A percentile compares a stretch with the other conserved stretches of the same genome.
Evolutionary conservation across 192 early-diverging fungal species (phyloP).

Genomic region (Rhizophagus sp.): DNA sequence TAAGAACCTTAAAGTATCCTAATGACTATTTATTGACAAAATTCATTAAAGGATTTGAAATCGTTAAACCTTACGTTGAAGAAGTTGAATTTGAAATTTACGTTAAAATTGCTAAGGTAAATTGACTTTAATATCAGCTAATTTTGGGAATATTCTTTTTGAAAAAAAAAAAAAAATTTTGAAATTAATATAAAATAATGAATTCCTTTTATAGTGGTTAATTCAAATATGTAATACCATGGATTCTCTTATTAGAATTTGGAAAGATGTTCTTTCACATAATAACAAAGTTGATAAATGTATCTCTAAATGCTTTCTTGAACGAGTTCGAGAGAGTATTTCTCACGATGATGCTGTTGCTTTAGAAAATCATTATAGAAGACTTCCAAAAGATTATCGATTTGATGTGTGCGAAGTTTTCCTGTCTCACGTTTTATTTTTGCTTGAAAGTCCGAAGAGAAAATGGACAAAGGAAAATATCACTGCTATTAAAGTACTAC

Average conservation of each 20-base stretch:
- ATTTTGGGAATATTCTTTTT: too few relatives aligned
- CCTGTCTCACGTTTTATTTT: not conserved
- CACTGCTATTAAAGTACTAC: not conserved
- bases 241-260: not conserved
- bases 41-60: not conserved
- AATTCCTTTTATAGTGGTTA: not conserved
- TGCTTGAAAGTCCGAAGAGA: not conserved
- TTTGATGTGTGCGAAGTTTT: not conserved
- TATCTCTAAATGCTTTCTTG: not conserved
- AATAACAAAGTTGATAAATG: not conserved
- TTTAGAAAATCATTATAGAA: not conserved
- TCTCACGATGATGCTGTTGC: not conserved
- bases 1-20: not conserved
- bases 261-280: not conserved
- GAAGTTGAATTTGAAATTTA: not conserved
- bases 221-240: not conserved
- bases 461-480: not conserved
- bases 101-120: not conserved
- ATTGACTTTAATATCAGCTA: too few relatives aligned
- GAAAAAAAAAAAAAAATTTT: too few relatives aligned
- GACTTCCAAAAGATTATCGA: not conserved
- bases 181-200: too few relatives aligned
- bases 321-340: not conserved
- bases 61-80: not conserved
- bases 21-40: not conserved